A percentile compares a stretch with the other conserved stretches of the same genome.
Conservation (phyloP, 1,139 yeast genomes). For the Candida sp. region DNA sequence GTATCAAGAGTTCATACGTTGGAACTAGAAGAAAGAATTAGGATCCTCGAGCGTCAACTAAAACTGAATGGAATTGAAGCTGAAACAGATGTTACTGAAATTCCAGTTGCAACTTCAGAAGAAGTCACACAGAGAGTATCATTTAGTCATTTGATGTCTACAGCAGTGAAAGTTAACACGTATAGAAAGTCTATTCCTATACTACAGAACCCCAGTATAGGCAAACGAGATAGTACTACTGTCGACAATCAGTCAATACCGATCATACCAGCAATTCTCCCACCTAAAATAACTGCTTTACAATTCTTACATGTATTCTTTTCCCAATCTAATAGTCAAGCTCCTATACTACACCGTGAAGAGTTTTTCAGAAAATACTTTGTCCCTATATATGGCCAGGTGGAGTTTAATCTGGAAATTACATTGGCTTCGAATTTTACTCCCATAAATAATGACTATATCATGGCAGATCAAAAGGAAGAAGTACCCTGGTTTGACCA, state of each 20-base stretch:
- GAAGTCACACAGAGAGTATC: constrained; percentile 31
- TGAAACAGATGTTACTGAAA: neutral
- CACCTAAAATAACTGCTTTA: constrained; percentile 71
- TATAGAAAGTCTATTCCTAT: constrained; percentile 14
- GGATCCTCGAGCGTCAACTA: constrained; percentile 50
- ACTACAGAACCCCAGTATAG: constrained; percentile 7
- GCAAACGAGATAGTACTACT: constrained; percentile 2
- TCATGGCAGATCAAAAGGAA: constrained; percentile 8
- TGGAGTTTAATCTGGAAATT: constrained; percentile 40
- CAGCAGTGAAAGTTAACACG: constrained; percentile 59
- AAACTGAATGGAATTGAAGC: constrained; percentile 29
- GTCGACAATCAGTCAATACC: constrained; percentile 5
- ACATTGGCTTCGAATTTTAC: constrained; percentile 65
- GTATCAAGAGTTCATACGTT: constrained; percentile 79
- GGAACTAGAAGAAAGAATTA: constrained; percentile 65
- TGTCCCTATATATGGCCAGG: constrained; percentile 73
- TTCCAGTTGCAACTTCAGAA: neutral
- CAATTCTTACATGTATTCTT: constrained; percentile 65
- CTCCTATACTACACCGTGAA: constrained; percentile 81
- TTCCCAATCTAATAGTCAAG: constrained; percentile 76
- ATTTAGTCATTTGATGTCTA: constrained; percentile 71
- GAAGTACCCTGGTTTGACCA: constrained; percentile 41
- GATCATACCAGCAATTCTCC: constrained; percentile 51
- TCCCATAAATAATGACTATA: constrained; percentile 32
- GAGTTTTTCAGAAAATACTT: constrained; percentile 63